phyloP scores from a whole-genome alignment of 805 yeast species.

The Yarrowia hollandica region DNA sequence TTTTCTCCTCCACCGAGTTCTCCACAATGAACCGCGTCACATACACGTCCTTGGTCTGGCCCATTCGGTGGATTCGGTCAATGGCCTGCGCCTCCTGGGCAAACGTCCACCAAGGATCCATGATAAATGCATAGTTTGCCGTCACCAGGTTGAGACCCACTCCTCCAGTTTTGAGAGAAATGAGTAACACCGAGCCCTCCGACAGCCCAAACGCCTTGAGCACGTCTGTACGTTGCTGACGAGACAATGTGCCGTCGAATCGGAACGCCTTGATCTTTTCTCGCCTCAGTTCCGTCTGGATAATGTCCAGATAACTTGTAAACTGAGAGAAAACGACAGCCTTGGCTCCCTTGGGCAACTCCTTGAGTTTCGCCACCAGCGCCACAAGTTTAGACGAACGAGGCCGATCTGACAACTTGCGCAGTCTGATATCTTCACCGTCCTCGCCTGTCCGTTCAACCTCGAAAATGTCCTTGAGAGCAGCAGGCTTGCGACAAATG shows the following conservation, averaged over 20 bases:
- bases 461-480: constrained; percentile 51
- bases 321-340: constrained; percentile 90
- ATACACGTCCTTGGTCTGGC: constrained; percentile 71
- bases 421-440: constrained; percentile 30
- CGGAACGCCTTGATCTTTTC: constrained; percentile 58
- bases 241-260: constrained; percentile 77
- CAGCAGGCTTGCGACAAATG: constrained; percentile 63
- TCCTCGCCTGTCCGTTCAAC: constrained; percentile 40
- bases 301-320: constrained; percentile 74
- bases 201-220: constrained; percentile 54
- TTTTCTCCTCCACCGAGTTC: constrained; percentile 81
- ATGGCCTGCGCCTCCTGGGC: constrained; percentile 90
- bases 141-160: constrained; percentile 86
- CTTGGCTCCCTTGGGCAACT: constrained; percentile 54
- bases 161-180: constrained; percentile 90
- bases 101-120: constrained; percentile 99
- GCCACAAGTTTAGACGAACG: constrained; percentile 76
- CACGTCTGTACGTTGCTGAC: constrained; percentile 63
- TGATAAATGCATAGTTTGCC: constrained; percentile 80
- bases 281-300: constrained; percentile 58
- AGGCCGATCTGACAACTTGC: constrained; percentile 33
- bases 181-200: constrained; percentile 52
- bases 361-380: constrained; percentile 57
- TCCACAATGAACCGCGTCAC: constrained; percentile 80
- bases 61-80: constrained; percentile 87